phyloP scores from a whole-genome alignment of 192 early-diverging fungal species.

The Umbelopsis isabellina region DNA sequence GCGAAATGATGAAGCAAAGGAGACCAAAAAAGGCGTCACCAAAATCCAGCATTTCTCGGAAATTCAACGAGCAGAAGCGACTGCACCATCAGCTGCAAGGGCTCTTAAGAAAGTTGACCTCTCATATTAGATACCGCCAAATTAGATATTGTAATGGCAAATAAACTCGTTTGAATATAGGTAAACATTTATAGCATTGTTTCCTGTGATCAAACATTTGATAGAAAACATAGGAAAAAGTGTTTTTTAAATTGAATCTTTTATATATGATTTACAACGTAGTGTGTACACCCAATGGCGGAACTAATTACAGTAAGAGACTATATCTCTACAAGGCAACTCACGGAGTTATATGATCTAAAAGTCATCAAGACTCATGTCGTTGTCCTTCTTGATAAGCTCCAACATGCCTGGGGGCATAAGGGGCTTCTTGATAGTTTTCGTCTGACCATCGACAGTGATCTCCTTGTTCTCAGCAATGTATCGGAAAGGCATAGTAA shows the following conservation, averaged over 20 bases:
- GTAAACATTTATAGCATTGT: no score
- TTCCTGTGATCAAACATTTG: no score
- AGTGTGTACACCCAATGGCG: neutral
- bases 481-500: constrained; percentile 83
- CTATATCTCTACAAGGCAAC: no score
- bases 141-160: neutral
- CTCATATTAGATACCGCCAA: constrained; percentile 16
- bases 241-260: no score
- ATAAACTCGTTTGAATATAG: no score
- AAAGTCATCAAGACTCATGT: constrained; percentile 52
- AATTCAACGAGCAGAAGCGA: constrained; percentile 31
- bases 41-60: constrained; percentile 36
- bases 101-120: neutral
- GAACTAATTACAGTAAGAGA: constrained; percentile 21
- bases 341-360: neutral
- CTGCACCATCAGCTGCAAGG: constrained; percentile 4
- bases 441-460: constrained; percentile 42
- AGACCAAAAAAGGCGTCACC: constrained; percentile 16
- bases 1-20: neutral
- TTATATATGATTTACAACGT: neutral
- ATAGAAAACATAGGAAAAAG: no score
- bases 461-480: constrained; percentile 51
- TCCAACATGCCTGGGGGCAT: constrained; percentile 78
- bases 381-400: constrained; percentile 71
- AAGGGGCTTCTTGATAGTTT: constrained; percentile 53